Evolutionary conservation across 1,284 basidiomycete genomes (phyloP), one percentile per base, ranked within the genome.

Genomic region (Waitea zeae): DNA sequence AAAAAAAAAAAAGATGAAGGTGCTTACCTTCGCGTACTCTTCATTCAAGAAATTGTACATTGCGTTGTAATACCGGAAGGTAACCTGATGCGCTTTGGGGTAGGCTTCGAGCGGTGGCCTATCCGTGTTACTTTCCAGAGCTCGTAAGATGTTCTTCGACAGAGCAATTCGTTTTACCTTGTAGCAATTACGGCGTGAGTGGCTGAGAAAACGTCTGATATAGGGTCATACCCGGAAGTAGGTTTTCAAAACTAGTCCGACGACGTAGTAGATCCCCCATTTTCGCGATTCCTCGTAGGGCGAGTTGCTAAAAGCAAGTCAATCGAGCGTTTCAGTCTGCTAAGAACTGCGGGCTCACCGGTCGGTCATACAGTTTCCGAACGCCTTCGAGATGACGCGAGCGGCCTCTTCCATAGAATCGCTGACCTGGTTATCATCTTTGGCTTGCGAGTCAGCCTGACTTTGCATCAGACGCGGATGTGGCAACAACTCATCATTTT

Each of bases 241-340:
- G 34, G 78, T 86, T 52, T 96, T 95, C 54, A 98, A 64, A 26
- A 90, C 76, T 39, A 95, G 60, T 5, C 81, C 82, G 1, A 92
- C 90, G n/a, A 95, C 70, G 46, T 90, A 87, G 56, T 97, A 98
- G 0, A 90, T 74, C 2, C 92, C 93, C 76, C 78, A 89, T 56
- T 89, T 87, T 36, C 87, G 64, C n/a, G 84, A 88, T 49, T 82
- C 71, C 2, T 67, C 59, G 17, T 71, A 61, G 38, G 77, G 67
- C 36, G 77, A 81, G 36, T 56, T 64, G 45, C 80, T 74, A 37
- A 17, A 22, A 20, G 33, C 9, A 12, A 24, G 34, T 17, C 37
- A 13, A 22, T 24, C 17, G 41, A 38, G 12, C 17, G 34, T 2
- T 12, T 13, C 29, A 4, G 22, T 11, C 12, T 12, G 18, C 15